Conservation (phyloP, 805 yeast species). For the Spathaspora arborariae region DNA sequence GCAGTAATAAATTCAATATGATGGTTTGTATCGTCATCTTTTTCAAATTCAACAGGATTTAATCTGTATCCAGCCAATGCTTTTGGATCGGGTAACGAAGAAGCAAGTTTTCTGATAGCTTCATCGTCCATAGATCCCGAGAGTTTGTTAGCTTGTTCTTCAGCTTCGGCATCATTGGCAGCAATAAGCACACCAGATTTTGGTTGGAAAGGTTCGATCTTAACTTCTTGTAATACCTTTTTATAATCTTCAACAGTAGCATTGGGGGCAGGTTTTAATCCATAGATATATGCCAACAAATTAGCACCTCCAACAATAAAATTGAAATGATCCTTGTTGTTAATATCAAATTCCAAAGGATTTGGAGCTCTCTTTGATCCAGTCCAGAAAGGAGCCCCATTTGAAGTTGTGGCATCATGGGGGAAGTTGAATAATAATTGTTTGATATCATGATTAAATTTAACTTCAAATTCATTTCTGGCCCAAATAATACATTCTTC, state of each 20-base stretch:
- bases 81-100: constrained; percentile 83
- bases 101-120: constrained; percentile 65
- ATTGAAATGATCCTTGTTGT: constrained; percentile 72
- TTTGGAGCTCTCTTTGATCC: constrained; percentile 96
- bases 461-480: constrained; percentile 78
- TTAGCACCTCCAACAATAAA: constrained; percentile 89
- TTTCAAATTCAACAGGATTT: constrained; percentile 90
- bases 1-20: constrained; percentile 96
- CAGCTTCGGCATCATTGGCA: constrained; percentile 83
- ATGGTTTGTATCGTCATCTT: constrained; percentile 95
- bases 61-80: constrained; percentile 85
- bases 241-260: constrained; percentile 50
- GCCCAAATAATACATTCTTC: constrained; percentile 98
- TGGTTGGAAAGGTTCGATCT: constrained; percentile 61
- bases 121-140: constrained; percentile 51
- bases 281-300: constrained; percentile 85
- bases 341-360: constrained; percentile 73
- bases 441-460: constrained; percentile 78
- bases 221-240: constrained; percentile 47
- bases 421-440: constrained; percentile 96
- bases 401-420: constrained; percentile 82
- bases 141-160: constrained; percentile 57
- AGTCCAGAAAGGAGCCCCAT: constrained; percentile 95
- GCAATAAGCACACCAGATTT: constrained; percentile 75
- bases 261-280: constrained; percentile 76